Evolutionary conservation across 2,329 filamentous ascomycete species (phyloP).

Genomic region (Fusarium dimerum): DNA sequence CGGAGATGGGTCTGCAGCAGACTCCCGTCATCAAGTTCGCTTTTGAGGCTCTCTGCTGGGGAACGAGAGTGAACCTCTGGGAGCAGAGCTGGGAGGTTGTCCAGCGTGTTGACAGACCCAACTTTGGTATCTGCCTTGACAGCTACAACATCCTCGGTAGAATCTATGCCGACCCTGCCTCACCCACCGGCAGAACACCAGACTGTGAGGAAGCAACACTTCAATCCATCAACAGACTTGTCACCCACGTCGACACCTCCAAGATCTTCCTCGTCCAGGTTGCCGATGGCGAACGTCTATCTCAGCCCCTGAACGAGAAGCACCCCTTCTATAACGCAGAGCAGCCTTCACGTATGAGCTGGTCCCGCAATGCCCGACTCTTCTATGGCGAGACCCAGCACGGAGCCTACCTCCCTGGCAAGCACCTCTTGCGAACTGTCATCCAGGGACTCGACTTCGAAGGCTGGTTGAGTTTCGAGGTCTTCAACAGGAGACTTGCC

Average conservation of each 20-base stretch:
- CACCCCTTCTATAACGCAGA: conserved; percentile 37
- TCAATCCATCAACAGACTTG: conserved; percentile 55
- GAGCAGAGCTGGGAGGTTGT: conserved; percentile 72
- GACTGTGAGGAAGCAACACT: conserved; percentile 57
- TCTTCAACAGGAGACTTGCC: conserved; percentile 53
- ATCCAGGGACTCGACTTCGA: conserved; percentile 64
- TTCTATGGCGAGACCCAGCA: conserved; percentile 55
- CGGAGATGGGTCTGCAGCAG: conserved; percentile 64
- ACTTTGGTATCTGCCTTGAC: conserved; percentile 77
- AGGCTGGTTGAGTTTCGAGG: conserved; percentile 71
- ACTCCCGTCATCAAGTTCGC: conserved; percentile 64
- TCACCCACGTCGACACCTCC: conserved; percentile 55
- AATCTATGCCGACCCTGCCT: conserved; percentile 69
- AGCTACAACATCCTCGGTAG: conserved; percentile 76
- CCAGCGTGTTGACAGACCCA: conserved; percentile 61
- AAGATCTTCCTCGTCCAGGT: conserved; percentile 79
- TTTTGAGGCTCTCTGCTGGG: conserved; percentile 75
- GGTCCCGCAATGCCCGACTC: conserved; percentile 72
- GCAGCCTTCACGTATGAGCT: conserved; percentile 65
- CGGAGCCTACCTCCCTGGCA: conserved; percentile 68
- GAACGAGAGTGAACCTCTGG: conserved; percentile 70
- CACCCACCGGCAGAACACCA: conserved; percentile 48
- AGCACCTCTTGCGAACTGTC: conserved; percentile 61
- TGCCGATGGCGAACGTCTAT: conserved; percentile 69
- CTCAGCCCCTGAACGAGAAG: conserved; percentile 56